Evolutionary conservation across 441 rosid genomes (phyloP).

Genomic region (Erodium moschatum): DNA sequence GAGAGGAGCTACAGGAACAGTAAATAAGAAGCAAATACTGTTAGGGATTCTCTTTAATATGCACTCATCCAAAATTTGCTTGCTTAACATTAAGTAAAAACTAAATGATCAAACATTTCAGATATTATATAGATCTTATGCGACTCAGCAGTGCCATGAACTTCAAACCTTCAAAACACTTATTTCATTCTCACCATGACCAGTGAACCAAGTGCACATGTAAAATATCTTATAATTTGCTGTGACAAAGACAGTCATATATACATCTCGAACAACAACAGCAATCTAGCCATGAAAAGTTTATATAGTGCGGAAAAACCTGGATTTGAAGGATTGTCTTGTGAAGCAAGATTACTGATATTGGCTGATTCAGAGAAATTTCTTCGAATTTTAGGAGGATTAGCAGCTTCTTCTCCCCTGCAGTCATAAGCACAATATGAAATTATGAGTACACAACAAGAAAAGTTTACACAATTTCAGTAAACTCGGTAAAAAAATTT

Average conservation of each 20-base stretch:
- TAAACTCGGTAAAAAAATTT: not conserved
- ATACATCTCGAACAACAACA: slow-evolving; percentile 4
- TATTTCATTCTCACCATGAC: not conserved
- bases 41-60: not conserved
- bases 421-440: slow-evolving; percentile 5
- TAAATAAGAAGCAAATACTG: not conserved
- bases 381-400: slow-evolving; percentile 20
- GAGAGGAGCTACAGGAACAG: slow-evolving; percentile 38
- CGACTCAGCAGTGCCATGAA: not conserved
- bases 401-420: slow-evolving; percentile 15
- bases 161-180: not conserved
- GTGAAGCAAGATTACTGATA: slow-evolving; percentile 17
- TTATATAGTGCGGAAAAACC: slow-evolving; percentile 5
- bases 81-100: not conserved
- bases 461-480: not conserved
- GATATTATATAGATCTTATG: not conserved
- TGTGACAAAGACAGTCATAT: not conserved
- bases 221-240: not conserved
- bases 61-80: not conserved
- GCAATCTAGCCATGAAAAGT: not conserved
- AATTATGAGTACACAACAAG: not conserved
- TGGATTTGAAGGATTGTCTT: slow-evolving; percentile 9
- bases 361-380: slow-evolving; percentile 19
- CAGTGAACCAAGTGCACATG: not conserved
- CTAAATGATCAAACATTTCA: not conserved